Evolutionary conservation across 495 filamentous ascomycete species (phyloP).

Genomic region (Penicillium soppii): DNA sequence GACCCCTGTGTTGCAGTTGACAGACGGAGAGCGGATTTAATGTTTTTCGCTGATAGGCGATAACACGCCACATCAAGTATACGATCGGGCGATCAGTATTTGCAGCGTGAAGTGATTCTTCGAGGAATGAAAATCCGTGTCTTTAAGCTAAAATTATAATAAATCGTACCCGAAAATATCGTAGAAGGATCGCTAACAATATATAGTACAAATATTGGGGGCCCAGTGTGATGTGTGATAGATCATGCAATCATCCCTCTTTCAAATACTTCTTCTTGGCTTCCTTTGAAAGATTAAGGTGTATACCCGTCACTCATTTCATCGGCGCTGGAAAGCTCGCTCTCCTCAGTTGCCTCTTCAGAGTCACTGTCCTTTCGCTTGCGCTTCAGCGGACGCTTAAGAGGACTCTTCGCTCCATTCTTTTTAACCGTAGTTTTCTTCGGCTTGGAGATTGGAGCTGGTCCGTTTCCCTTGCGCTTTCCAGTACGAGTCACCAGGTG

Average conservation of each 20-base stretch:
- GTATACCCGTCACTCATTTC: background rate
- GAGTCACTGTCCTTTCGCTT: background rate
- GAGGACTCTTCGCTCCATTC: background rate
- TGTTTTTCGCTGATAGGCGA: slow-evolving; percentile 16
- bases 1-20: slow-evolving; percentile 9
- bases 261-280: background rate
- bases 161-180: too few relatives aligned
- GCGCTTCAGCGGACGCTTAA: background rate
- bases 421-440: background rate
- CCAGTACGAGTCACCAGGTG: slow-evolving; percentile 48
- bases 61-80: background rate
- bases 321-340: background rate
- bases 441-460: background rate
- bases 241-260: background rate
- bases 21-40: slow-evolving; percentile 1
- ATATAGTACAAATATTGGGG: background rate
- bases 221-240: background rate
- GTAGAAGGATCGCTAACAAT: background rate
- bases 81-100: background rate
- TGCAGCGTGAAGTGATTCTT: too few relatives aligned
- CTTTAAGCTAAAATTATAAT: too few relatives aligned
- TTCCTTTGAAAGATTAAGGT: background rate
- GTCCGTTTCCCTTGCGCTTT: slow-evolving; percentile 19
- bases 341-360: background rate
- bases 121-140: too few relatives aligned